Base-by-base conservation (phyloP, 2,329 filamentous ascomycete genomes). In the Peltaster fructicola region DNA sequence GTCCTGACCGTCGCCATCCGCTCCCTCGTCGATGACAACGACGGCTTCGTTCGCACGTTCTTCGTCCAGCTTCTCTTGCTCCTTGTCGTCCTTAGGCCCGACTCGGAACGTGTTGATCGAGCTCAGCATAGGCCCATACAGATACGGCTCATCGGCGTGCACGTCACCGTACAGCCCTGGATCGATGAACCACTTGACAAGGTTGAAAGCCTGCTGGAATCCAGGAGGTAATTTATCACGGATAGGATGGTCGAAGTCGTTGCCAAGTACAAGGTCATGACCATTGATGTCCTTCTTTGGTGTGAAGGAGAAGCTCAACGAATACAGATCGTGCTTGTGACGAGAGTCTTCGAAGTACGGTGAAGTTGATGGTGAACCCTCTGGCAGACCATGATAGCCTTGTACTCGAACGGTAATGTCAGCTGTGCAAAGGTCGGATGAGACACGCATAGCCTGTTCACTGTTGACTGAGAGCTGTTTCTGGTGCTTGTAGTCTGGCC, bases 241-340 rank as follows among this genome's bases (percentile, higher is more conserved):
- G 39, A 98, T 88, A 0, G 88, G 80, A 24, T 77, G 68, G 44
- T 92, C 84, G 47, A 95, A 93, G 57, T 93, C 82, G 49, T 95
- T 95, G 20, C 85, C 88, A 40, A 92, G 92, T 26, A 93, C 71
- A 3, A 98, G 60, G 33, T 90, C 72, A 14, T 66, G 52, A 21
- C 69, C 81, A 3, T 61, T 59, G 29, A 91, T 70, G 17, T 51
- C 51, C 15, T 55, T 40, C 40, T 77, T 79, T n/a, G 76, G 79
- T 1, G 65, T 70, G 49, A 93, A 79, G 22, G 68, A 65, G 45
- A 92, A 74, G 15, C 68, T 63, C 40, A 95, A 81, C 40, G 73
- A 79, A 58, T 93, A 93, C 46, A 81, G 76, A 51, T 93, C 84
- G 33, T 61, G 57, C 12, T 56, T 57, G 47, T 91, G 82, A 10